Evolutionary conservation across 1,139 yeast species (phyloP), one percentile per base, ranked within the genome.

Genomic region (Dujonia santamariae): DNA sequence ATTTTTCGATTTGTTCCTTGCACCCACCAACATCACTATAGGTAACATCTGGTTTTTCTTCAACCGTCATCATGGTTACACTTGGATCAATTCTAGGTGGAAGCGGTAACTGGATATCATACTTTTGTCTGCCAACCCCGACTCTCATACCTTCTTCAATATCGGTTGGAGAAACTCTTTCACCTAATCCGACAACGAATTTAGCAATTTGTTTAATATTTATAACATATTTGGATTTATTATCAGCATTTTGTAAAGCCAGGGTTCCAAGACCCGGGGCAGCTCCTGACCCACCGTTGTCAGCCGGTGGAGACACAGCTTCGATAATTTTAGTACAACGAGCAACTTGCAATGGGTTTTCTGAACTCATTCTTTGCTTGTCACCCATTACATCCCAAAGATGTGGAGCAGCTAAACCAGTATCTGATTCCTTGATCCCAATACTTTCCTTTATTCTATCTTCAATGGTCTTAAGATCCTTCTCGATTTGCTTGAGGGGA

Each of bases 31-130:
- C 92, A 59, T 92, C 98, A 44, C 85, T 77, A 55, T 84, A 84
- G 9, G 94, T 84, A 24, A 84, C 92, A 61, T 84, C 94, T 13
- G 98, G 98, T 61, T 92, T 92, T 59, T 92, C 98, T 61, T 92
- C 98, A 35, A 92, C 98, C 1, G 97, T 90, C 98, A 92, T 92
- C 98, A 92, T 92, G n/a, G 98, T 92, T 36, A 92, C 98, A 13
- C 90, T 78, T 8, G 98, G 97, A 60, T 92, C 98, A 56, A 92
- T 92, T 56, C 96, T 74, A 35, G 99, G 98, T 16, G 98, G 98
- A 46, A 94, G 72, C 18, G 99, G 98, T 51, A 92, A 74, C 70
- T 88, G 96, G 55, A 92, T 92, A 60, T 90, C 96, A 63, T 94
- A 92, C 62, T 92, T 92, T 54, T 86, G 88, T 61, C 98, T 80